A percentile compares a stretch with the other conserved stretches of the same genome.
Conservation (phyloP, 2,329 filamentous ascomycete species). For the Claviceps sp. region DNA sequence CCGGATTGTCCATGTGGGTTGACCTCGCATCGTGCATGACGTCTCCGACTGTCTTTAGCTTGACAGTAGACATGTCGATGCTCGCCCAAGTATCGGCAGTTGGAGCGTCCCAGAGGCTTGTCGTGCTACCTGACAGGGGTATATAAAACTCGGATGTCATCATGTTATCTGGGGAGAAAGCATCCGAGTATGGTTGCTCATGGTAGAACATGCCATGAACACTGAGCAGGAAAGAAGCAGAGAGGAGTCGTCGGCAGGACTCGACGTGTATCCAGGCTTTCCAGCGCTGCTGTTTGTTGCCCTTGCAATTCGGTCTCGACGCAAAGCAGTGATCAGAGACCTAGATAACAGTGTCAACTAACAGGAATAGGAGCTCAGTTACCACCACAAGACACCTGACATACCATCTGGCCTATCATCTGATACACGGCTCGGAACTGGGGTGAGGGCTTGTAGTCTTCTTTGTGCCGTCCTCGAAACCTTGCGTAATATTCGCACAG, state of each 20-base stretch:
- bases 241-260: conserved; percentile 38
- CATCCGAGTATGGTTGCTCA: conserved; percentile 28
- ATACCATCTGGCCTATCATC: conserved; percentile 43
- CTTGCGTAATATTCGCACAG: conserved; percentile 42
- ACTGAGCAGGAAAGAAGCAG: conserved; percentile 43
- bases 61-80: conserved; percentile 16
- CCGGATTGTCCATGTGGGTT: conserved; percentile 20
- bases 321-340: conserved; percentile 2
- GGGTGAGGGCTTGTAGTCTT: conserved; percentile 32
- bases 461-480: conserved; percentile 37
- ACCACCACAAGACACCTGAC: conserved; percentile 13
- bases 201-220: conserved; percentile 41
- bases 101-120: conserved; percentile 35
- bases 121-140: conserved; percentile 31
- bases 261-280: conserved; percentile 39
- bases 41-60: conserved; percentile 14
- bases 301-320: not conserved
- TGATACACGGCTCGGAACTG: conserved; percentile 37
- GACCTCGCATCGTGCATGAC: conserved; percentile 20
- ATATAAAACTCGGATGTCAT: conserved; percentile 25
- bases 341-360: not conserved
- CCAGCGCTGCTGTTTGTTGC: conserved; percentile 27
- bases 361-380: not conserved
- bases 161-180: conserved; percentile 23
- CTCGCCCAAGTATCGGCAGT: conserved; percentile 32